Evolutionary conservation across 371 early-diverging fungal genomes (phyloP).

Genomic region (Lichtheimia ramosa): DNA sequence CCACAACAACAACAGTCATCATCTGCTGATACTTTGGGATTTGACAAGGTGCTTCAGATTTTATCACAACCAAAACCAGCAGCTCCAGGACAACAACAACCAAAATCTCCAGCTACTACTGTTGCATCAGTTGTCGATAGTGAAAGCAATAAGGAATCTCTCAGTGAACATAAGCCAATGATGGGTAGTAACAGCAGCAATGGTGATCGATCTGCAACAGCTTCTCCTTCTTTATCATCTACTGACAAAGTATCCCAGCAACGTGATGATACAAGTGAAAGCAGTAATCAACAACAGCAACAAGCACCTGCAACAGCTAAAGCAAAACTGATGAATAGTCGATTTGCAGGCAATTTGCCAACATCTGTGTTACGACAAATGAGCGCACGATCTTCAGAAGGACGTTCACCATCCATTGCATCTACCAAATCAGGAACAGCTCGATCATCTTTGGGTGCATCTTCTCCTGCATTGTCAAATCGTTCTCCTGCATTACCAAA

Average conservation of each 20-base stretch:
- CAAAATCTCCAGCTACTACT: no score
- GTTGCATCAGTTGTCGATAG: no score
- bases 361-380: conserved; percentile 68
- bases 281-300: background rate
- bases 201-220: no score
- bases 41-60: conserved; percentile 61
- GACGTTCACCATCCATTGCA: conserved; percentile 34
- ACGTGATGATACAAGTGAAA: background rate
- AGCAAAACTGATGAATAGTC: conserved; percentile 35
- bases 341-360: conserved; percentile 64
- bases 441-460: background rate
- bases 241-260: conserved; percentile 4
- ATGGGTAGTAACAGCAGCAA: no score
- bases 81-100: background rate
- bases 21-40: conserved; percentile 53
- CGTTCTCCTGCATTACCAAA: conserved; percentile 20
- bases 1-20: conserved; percentile 16
- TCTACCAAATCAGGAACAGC: conserved; percentile 20
- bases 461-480: conserved; percentile 15
- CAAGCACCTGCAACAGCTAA: conserved; percentile 8
- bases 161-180: no score
- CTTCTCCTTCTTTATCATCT: background rate
- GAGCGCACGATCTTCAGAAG: conserved; percentile 53
- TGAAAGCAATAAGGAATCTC: no score
- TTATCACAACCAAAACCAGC: conserved; percentile 53